phyloP scores from a whole-genome alignment of 768 basidiomycete species.

The Amanita inopinata region DNA sequence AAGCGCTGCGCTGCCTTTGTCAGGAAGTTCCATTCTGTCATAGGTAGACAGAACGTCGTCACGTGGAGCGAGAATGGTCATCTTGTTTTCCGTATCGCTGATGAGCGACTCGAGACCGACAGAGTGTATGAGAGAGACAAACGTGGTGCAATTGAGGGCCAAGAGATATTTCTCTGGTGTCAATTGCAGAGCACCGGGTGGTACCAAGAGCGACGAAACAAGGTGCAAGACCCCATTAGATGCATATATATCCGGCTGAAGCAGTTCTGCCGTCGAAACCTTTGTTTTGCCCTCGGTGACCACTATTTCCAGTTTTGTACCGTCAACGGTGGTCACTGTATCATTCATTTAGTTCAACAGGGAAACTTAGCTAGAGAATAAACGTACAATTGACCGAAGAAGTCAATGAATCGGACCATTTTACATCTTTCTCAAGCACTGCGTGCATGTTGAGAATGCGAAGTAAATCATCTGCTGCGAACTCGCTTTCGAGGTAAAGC shows the following conservation, averaged over 20 bases:
- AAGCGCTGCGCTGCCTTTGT: constrained; percentile 58
- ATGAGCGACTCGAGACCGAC: constrained; percentile 64
- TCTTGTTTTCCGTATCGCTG: constrained; percentile 56
- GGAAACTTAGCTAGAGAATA: not conserved
- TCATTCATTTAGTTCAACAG: constrained; percentile 11
- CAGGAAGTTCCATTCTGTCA: constrained; percentile 46
- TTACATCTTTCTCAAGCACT: constrained; percentile 47
- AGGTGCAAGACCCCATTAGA: constrained; percentile 94
- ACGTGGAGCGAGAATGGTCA: constrained; percentile 86
- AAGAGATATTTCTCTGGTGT: constrained; percentile 96
- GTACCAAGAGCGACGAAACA: constrained; percentile 73
- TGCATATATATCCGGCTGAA: constrained; percentile 81
- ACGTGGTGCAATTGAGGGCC: constrained; percentile 82
- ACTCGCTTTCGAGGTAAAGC: constrained; percentile 82
- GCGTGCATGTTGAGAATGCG: constrained; percentile 76
- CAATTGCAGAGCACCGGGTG: constrained; percentile 61
- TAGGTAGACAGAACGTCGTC: constrained; percentile 73
- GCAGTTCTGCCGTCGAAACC: constrained; percentile 48
- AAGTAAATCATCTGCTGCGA: constrained; percentile 69
- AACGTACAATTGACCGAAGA: constrained; percentile 44
- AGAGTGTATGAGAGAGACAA: constrained; percentile 82
- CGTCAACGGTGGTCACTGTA: constrained; percentile 65
- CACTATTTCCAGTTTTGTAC: constrained; percentile 51
- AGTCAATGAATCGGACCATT: constrained; percentile 57
- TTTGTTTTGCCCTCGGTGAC: constrained; percentile 43